Evolutionary conservation across 306 rosid species (phyloP), one percentile per base, ranked within the genome.

Genomic region (Cucurbita argyrosperma): DNA sequence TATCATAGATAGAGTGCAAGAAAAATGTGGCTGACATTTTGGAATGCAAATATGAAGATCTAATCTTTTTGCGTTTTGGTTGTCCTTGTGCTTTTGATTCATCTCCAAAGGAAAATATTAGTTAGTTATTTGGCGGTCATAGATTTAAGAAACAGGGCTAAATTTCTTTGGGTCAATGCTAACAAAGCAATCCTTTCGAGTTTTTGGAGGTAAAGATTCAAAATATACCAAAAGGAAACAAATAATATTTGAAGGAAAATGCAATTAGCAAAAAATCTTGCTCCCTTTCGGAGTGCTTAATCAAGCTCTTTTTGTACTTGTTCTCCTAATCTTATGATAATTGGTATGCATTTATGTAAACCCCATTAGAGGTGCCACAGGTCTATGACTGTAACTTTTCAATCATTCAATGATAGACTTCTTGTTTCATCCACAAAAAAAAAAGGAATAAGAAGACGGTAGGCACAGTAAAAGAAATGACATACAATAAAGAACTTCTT

Each of bases 401-500:
- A 16, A 62, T 7, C 47, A 38, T 38, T 62, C 47, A 15, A 61
- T 37, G 46, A 37, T 38, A 61, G 5, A 5, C 1, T 38, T 61
- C 21, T 35, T 13, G 30, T n/a, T 63, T 16, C 23, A 40, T 21
- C 1, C 11, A 63, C 0, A 16, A 39, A 43, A 38, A 14, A 39
- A 3, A 11, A 60, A 60, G 45, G 35, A 30, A 30, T 2, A 10
- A 64, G 21, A 42, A 64, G 35, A 42, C 42, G 13, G 6, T 69
- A 13, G 11, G 26, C 57, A 23, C 42, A 47, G 74, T 47, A 50
- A 37, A 59, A 75, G 40, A 51, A 57, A 72, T 52, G 72, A 19
- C 95, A 80, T 88, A 94, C 99, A 85, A 85, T 84, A 88, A 80
- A 94, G 89, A 85, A 94, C 84, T 80, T 94, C 88, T 82, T 88